phyloP scores from a whole-genome alignment of 2,329 filamentous ascomycete genomes.

The Scorias spongiosa region DNA sequence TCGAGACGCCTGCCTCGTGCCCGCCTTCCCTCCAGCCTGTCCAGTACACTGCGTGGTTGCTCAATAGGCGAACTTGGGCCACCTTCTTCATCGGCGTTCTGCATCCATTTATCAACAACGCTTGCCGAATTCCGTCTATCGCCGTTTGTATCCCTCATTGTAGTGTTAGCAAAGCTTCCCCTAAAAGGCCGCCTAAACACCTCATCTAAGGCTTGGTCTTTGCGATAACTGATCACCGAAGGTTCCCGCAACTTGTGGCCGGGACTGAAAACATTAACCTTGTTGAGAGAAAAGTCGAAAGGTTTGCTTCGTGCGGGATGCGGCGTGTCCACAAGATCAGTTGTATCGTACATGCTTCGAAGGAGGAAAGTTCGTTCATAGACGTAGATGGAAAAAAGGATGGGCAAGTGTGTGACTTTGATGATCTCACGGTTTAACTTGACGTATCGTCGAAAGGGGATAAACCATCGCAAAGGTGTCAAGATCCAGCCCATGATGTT shows the following conservation, averaged over 20 bases:
- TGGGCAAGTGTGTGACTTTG: slow-evolving; percentile 77
- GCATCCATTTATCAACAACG: slow-evolving; percentile 85
- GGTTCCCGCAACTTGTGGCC: slow-evolving; percentile 48
- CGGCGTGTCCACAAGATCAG: slow-evolving; percentile 67
- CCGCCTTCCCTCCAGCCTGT: slow-evolving; percentile 40
- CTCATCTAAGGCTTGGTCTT: slow-evolving; percentile 79
- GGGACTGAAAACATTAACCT: slow-evolving; percentile 54
- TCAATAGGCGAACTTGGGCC: slow-evolving; percentile 43
- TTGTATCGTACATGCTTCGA: slow-evolving; percentile 62
- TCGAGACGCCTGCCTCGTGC: slow-evolving; percentile 37
- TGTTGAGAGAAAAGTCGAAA: slow-evolving; percentile 17
- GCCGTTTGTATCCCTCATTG: slow-evolving; percentile 22
- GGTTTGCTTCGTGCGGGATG: slow-evolving; percentile 13
- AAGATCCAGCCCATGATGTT: slow-evolving; percentile 86
- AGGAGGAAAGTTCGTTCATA: slow-evolving; percentile 75
- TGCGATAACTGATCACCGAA: slow-evolving; percentile 75
- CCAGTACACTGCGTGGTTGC: slow-evolving; percentile 42
- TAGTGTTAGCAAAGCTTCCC: slow-evolving; percentile 45
- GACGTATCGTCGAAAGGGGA: slow-evolving; percentile 70
- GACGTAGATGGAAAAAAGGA: slow-evolving; percentile 70
- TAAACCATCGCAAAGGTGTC: slow-evolving; percentile 64
- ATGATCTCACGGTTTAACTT: slow-evolving; percentile 80
- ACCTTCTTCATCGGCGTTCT: slow-evolving; percentile 42
- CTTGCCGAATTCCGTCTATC: slow-evolving; percentile 62
- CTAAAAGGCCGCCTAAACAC: slow-evolving; percentile 60